phyloP scores from a whole-genome alignment of 257 asterid genomes.

The Rauvolfia tetraphylla region DNA sequence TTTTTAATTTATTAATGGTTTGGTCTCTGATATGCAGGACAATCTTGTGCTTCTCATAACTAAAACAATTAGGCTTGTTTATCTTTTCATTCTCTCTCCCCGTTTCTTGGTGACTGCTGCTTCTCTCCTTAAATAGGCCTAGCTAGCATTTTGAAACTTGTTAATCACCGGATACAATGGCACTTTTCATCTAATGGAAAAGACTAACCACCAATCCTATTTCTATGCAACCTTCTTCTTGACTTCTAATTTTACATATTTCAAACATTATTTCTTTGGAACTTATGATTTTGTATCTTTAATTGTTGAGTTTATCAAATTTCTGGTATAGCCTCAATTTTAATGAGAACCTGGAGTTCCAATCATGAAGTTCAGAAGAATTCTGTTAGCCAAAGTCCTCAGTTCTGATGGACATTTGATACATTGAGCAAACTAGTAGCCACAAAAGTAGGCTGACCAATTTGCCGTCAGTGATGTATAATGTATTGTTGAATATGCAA shows the following conservation, averaged over 20 bases:
- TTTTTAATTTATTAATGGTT: too few relatives aligned
- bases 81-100: background rate
- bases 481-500: background rate
- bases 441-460: background rate
- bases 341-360: background rate
- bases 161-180: background rate
- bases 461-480: background rate
- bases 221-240: background rate
- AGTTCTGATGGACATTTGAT: background rate
- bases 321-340: background rate
- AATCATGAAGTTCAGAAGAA: background rate
- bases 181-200: background rate
- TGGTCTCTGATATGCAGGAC: background rate
- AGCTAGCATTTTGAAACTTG: background rate
- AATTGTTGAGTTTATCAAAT: background rate
- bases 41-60: background rate
- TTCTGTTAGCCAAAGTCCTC: background rate
- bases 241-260: background rate
- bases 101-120: background rate
- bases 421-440: background rate
- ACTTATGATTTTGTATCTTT: too few relatives aligned
- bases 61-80: constrained; percentile 4
- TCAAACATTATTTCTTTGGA: background rate
- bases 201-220: background rate
- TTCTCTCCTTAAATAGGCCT: background rate